These are phyloP conservation scores for Salvia miltiorrhiza DNA, from an alignment of 257 asterid genomes.

Conservation along the genomic window DNA sequence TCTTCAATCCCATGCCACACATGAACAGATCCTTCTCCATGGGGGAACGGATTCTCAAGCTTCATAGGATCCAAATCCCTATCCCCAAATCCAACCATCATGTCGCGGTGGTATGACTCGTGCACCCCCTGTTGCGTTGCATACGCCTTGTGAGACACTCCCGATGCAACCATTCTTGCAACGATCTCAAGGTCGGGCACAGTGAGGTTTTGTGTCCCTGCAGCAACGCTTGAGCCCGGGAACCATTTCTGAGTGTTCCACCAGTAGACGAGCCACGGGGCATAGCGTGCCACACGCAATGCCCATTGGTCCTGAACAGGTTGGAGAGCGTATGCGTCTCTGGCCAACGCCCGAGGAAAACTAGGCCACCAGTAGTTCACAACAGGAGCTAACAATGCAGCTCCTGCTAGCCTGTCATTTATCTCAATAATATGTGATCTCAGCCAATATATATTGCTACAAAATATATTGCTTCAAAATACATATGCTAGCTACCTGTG, in stretches of 20 bases:
- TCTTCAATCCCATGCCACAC: constrained; percentile 80
- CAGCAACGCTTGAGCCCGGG: constrained; percentile 53
- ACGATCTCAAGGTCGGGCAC: constrained; percentile 46
- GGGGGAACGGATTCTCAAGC: constrained; percentile 43
- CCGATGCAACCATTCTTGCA: constrained; percentile 11
- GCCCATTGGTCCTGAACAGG: constrained; percentile 58
- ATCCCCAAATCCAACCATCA: constrained; percentile 62
- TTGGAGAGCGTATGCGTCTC: constrained; percentile 52
- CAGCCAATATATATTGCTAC: no score
- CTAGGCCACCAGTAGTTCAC: constrained; percentile 81
- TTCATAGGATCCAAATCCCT: constrained; percentile 73
- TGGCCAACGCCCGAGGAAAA: constrained; percentile 50
- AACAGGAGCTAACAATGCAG: constrained; percentile 54
- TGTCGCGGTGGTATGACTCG: constrained; percentile 63
- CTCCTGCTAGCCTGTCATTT: constrained; percentile 68
- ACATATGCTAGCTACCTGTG: no score
- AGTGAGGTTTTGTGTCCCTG: constrained; percentile 46
- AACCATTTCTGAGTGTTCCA: constrained; percentile 76
- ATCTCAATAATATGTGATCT: no score
- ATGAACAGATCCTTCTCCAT: constrained; percentile 53
- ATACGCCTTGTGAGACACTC: constrained; percentile 29
- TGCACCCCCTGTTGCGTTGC: constrained; percentile 55
- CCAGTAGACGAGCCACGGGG: constrained; percentile 73
- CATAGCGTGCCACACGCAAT: constrained; percentile 56
- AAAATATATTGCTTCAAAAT: no score